Conservation (phyloP, 352 stramenopile species). For the Phytophthora pisi region DNA sequence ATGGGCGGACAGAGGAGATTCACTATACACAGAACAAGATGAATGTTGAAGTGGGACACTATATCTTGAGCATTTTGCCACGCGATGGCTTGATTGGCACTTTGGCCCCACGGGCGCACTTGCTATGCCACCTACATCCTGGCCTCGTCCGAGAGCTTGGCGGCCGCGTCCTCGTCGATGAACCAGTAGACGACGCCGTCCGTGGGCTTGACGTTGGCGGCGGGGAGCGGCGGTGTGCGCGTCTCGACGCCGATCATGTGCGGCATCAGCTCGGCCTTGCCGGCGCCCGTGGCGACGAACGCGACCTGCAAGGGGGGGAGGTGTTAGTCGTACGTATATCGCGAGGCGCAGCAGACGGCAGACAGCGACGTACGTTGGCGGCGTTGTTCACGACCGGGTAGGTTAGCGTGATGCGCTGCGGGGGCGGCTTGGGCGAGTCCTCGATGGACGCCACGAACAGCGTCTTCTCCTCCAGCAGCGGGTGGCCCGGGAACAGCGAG, state of each 20-base stretch:
- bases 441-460: conserved; percentile 94
- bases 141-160: conserved; percentile 54
- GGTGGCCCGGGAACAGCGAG: conserved; percentile 96
- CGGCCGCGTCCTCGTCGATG: conserved; percentile 79
- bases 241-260: conserved; percentile 76
- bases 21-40: not conserved
- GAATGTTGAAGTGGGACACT: not conserved
- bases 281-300: conserved; percentile 90
- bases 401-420: conserved; percentile 97
- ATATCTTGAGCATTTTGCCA: not conserved
- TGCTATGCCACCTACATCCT: conserved; percentile 30
- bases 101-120: not conserved
- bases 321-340: not conserved
- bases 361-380: conserved; percentile 54
- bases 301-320: conserved; percentile 58
- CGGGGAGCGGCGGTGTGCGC: conserved; percentile 67
- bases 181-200: conserved; percentile 86
- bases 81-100: not conserved
- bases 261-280: conserved; percentile 90
- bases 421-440: conserved; percentile 98
- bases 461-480: conserved; percentile 87
- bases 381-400: conserved; percentile 95
- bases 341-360: not conserved
- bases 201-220: conserved; percentile 71
- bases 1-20: not conserved